Evolutionary conservation across 306 rosid genomes (phyloP).

Genomic region (Gastrolobium bilobum): DNA sequence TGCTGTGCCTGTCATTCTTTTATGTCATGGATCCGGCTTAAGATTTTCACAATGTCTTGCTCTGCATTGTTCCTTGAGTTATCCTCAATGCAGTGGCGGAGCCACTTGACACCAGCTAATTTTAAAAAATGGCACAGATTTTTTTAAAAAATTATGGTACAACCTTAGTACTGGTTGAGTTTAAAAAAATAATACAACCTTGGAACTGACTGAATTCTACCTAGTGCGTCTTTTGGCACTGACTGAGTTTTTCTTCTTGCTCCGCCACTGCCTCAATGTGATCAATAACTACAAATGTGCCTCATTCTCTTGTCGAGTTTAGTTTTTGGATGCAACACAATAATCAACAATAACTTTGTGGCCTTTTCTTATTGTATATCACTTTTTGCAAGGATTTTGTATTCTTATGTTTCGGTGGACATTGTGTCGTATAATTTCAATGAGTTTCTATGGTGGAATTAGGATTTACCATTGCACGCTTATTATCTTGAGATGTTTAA

Average conservation of each 20-base stretch:
- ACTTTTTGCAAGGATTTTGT: background rate
- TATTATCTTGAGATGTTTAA: constrained; percentile 10
- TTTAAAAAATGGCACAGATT: too few species aligned
- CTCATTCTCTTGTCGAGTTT: background rate
- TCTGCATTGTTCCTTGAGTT: background rate
- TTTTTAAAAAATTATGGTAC: too few species aligned
- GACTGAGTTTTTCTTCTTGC: too few species aligned
- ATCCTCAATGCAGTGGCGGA: background rate
- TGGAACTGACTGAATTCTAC: too few species aligned
- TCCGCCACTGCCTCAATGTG: background rate
- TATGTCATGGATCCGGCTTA: background rate
- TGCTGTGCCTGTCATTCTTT: background rate
- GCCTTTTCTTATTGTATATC: constrained; percentile 13
- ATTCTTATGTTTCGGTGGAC: constrained; percentile 7
- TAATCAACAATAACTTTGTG: background rate
- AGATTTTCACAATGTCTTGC: background rate
- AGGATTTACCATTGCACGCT: background rate
- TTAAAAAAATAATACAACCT: too few species aligned
- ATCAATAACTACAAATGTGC: background rate
- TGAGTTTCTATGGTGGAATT: background rate
- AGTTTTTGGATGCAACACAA: constrained; percentile 17
- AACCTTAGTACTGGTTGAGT: too few species aligned
- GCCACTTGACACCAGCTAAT: too few species aligned
- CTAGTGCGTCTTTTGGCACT: too few species aligned
- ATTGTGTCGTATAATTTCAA: background rate